Evolutionary conservation across 31 red algal species (phyloP).

Genomic region (Odonthalia washingtoniensis): DNA sequence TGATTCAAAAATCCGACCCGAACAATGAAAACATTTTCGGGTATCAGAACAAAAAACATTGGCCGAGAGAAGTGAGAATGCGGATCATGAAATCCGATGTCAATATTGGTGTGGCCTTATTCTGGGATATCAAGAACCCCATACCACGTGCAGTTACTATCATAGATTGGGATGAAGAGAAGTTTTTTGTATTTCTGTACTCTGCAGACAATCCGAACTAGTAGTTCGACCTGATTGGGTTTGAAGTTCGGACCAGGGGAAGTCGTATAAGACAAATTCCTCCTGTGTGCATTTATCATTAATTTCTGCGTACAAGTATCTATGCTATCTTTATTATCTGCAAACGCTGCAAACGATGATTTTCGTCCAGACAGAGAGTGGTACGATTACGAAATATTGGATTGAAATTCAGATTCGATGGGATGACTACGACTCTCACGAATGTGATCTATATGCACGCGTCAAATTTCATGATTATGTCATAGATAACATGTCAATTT

Average conservation of each 20-base stretch:
- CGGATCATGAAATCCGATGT: constrained; percentile 92
- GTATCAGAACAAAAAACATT: constrained; percentile 93
- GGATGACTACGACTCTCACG: constrained; percentile 98
- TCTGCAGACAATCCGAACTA: constrained; percentile 89
- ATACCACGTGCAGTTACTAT: constrained; percentile 82
- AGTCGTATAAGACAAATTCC: constrained; percentile 99
- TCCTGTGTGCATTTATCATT: constrained; percentile 94
- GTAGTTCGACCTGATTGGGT: constrained; percentile 94
- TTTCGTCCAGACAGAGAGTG: constrained; percentile 59
- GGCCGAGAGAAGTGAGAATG: constrained; percentile 97
- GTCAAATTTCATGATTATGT: constrained; percentile 96
- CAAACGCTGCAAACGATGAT: constrained; percentile 61
- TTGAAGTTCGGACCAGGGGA: constrained; percentile 94
- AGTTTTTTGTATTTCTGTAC: constrained; percentile 90
- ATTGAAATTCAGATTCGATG: constrained; percentile 98
- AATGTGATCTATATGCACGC: constrained; percentile 84
- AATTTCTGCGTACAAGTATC: constrained; percentile 88
- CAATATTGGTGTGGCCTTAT: constrained; percentile 88
- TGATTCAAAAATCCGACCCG: constrained; percentile 89
- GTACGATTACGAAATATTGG: constrained; percentile 95
- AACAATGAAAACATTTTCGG: constrained; percentile 97
- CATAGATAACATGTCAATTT: constrained; percentile 90
- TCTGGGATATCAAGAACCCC: constrained; percentile 95
- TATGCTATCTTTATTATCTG: constrained; percentile 81
- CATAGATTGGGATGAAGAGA: constrained; percentile 79